Conservation (phyloP, 371 early-diverging fungal genomes). For the Apophysomyces trapeziformis region DNA sequence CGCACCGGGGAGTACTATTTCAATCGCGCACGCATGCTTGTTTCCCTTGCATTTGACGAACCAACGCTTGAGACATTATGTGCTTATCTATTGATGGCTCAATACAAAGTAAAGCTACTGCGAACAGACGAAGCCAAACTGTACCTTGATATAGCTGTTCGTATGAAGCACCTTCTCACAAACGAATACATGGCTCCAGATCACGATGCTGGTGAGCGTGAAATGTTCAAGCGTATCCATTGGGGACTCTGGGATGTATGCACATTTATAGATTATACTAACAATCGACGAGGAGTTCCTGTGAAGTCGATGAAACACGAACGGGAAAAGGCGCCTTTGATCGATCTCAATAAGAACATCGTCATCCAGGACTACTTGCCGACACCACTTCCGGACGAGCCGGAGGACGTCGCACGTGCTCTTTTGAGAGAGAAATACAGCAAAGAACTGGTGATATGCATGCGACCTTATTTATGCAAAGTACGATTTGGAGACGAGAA, state of each 20-base stretch:
- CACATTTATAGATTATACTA: slow-evolving; percentile 27
- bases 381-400: slow-evolving; percentile 31
- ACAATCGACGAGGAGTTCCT: slow-evolving; percentile 38
- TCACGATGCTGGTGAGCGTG: slow-evolving; percentile 24
- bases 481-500: slow-evolving; percentile 29
- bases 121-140: slow-evolving; percentile 32
- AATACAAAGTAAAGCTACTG: slow-evolving; percentile 37
- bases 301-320: slow-evolving; percentile 10
- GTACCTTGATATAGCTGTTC: slow-evolving; percentile 40
- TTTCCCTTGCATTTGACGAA: slow-evolving; percentile 38
- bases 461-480: slow-evolving; percentile 23
- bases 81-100: slow-evolving; percentile 33
- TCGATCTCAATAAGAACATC: background rate
- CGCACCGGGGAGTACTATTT: slow-evolving; percentile 27
- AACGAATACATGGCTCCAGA: slow-evolving; percentile 19
- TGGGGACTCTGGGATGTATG: slow-evolving; percentile 20
- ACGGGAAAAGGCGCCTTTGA: slow-evolving; percentile 10
- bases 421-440: slow-evolving; percentile 29
- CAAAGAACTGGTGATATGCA: background rate
- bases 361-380: slow-evolving; percentile 9
- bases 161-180: slow-evolving; percentile 36
- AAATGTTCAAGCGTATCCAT: slow-evolving; percentile 40
- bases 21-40: slow-evolving; percentile 22
- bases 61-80: slow-evolving; percentile 32
- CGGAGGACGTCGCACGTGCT: slow-evolving; percentile 20